Base-by-base conservation (phyloP, 805 yeast species). In the Candida gorgasii region DNA sequence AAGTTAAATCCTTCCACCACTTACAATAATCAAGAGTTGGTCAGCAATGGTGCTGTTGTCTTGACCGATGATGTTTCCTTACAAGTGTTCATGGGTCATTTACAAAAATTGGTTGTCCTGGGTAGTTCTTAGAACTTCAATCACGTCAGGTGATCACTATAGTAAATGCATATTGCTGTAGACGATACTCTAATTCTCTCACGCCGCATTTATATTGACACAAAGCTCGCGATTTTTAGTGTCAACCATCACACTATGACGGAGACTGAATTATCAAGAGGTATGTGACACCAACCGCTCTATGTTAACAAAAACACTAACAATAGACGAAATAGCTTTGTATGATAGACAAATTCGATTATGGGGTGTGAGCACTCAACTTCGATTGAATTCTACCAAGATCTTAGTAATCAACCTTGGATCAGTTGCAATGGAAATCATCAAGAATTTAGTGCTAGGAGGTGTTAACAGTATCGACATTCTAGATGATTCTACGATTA, bases 301-400 rank as follows among this genome's bases (percentile, higher is more conserved):
- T 42, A 26, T 9, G 7, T 19, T n/a, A 8, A 18, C 7, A 27
- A 28, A 13, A 24, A 16, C 17, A 41, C 44, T 41, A 41, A 41
- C 36, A 20, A 33, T 12, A 63, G 97, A 89, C 54, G 97, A 90
- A 58, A 80, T 90, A 44, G 96, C 95, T 1, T 74, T 92, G 16
- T 92, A 92, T 58, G 99, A 92, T 63, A 78, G 99, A 45, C 99
- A 92, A 63, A 90, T 92, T 49, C 69, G 99, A 48, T 73, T 92
- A 15, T 92, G 99, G 99, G 99, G 99, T 2, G 72, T 93, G 58
- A 95, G 86, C 23, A 95, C 97, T 3, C 99, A 92, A 61, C 73
- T 79, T 30, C 62, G 80, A 33, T 78, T 92, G 69, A 75, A 93
- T 27, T 77, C 82, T 14, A 83, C 97, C 6, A 76, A 76, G 34